Evolutionary conservation across 169 alveolate genomes (phyloP), one percentile per base, ranked within the genome.

Genomic region (Plasmodium knowlesi): DNA sequence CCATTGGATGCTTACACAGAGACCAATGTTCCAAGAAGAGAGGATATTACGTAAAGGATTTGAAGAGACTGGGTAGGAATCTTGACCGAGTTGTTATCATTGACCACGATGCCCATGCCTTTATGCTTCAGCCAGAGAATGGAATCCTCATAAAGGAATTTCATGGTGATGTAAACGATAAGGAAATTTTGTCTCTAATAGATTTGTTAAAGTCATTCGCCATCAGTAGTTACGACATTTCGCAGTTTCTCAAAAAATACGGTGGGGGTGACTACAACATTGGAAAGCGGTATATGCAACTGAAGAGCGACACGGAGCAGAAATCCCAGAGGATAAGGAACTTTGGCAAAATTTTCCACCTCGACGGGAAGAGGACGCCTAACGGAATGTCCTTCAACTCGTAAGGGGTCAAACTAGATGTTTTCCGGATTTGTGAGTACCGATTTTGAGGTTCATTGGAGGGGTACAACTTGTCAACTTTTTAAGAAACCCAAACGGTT

Each of bases 1-100:
- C 97, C 25, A 97, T 97, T 34, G 99, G 99, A 2, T 96, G 97
- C 76, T 82, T 98, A 37, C 98, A 97, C 89, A 82, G 97, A 54
- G 98, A 96, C 95, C 98, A 93, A 72, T 97, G 98, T 95, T 92
- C 93, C 25, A 97, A 94, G 92, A 95, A 90, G 84, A 93, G 94
- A 76, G 97, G 98, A n/a, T 73, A 84, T 50, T 92, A 92, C 79
- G 91, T 96, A 32, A 97, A 97, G 92, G 98, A 97, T 86, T 94
- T 96, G 19, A 94, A 95, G 61, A 83, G 98, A 70, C 96, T 98
- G 46, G 99, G 99, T 57, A 92, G 99, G 43, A 92, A 97, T 74
- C 72, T 97, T 61, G 96, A 97, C 61, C 94, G 99, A 37, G 98
- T 97, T 9, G 92, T 98, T 34, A 92, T 97, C 41, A 92, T 98